A percentile compares a stretch with the other conserved stretches of the same genome.
These are phyloP conservation scores for Penicillium sp. DNA, from an alignment of 2,329 filamentous ascomycete genomes.

Conservation along the genomic window DNA sequence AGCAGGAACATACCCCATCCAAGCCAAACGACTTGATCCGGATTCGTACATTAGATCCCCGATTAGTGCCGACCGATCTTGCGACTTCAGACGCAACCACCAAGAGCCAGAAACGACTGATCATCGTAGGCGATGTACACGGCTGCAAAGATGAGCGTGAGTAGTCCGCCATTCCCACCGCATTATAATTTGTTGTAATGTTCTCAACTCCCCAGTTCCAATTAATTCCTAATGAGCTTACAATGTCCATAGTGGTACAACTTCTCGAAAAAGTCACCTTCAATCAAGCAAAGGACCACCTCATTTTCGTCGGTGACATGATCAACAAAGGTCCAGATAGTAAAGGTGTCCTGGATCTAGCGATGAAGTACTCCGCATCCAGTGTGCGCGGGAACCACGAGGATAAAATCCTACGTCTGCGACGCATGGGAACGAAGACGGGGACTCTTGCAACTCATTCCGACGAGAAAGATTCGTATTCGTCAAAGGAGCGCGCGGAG, in stretches of 20 bases:
- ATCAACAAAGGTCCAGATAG: conserved; percentile 86
- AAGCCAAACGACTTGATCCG: conserved; percentile 50
- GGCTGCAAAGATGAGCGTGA: conserved; percentile 70
- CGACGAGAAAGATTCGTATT: conserved; percentile 29
- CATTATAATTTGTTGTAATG: too few relatives aligned
- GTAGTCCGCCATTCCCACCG: conserved; percentile 7
- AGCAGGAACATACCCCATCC: conserved; percentile 35
- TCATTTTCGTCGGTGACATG: conserved; percentile 74
- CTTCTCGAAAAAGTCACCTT: conserved; percentile 67
- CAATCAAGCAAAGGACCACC: conserved; percentile 60
- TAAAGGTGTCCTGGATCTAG: conserved; percentile 68
- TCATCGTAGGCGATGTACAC: conserved; percentile 89
- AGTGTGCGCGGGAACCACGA: conserved; percentile 92
- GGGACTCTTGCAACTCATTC: conserved; percentile 17
- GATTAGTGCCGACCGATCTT: conserved; percentile 42
- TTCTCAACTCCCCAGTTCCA: conserved; percentile 3
- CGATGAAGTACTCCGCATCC: conserved; percentile 69
- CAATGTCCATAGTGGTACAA: conserved; percentile 39
- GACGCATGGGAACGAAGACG: conserved; percentile 43
- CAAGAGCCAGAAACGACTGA: conserved; percentile 54
- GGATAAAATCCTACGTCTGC: conserved; percentile 71
- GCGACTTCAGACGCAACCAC: conserved; percentile 7
- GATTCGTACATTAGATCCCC: conserved; percentile 48
- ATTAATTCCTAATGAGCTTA: conserved; percentile 2
- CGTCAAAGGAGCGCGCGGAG: conserved; percentile 36